Conservation (phyloP, 2,329 filamentous ascomycete genomes). For the Aspergillus arachidicola region DNA sequence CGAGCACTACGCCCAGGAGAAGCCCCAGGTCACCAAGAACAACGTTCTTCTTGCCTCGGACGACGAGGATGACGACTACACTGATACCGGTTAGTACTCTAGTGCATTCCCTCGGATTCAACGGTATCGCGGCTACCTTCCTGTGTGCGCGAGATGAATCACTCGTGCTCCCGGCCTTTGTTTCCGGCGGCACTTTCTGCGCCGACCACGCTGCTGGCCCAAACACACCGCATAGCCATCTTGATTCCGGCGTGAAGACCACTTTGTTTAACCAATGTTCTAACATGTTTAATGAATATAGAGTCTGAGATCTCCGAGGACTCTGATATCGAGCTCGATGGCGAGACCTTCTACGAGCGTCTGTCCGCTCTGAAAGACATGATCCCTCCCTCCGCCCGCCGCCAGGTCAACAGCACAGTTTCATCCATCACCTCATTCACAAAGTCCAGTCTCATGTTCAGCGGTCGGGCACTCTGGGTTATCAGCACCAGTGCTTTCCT, state of each 20-base stretch:
- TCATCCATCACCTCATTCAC: slow-evolving; percentile 48
- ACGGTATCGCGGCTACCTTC: slow-evolving; percentile 4
- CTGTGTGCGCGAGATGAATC: slow-evolving; percentile 7
- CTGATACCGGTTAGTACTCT: slow-evolving; percentile 75
- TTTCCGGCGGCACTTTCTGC: slow-evolving; percentile 4
- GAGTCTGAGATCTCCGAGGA: slow-evolving; percentile 85
- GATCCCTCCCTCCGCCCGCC: slow-evolving; percentile 71
- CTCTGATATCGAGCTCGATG: slow-evolving; percentile 63
- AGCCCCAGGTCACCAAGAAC: slow-evolving; percentile 63
- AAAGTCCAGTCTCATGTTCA: slow-evolving; percentile 59
- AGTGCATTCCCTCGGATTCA: neutral
- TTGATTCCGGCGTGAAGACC: neutral
- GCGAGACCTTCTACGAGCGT: slow-evolving; percentile 67
- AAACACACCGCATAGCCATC: slow-evolving; percentile 2
- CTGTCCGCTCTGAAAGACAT: slow-evolving; percentile 75
- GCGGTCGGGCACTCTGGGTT: slow-evolving; percentile 88
- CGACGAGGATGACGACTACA: slow-evolving; percentile 81
- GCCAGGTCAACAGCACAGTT: slow-evolving; percentile 64
- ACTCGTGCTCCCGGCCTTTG: slow-evolving; percentile 42
- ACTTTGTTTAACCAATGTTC: neutral
- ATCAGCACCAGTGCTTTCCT: slow-evolving; percentile 86
- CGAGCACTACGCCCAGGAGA: slow-evolving; percentile 81
- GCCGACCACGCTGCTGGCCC: neutral
- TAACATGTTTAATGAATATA: slow-evolving; percentile 37
- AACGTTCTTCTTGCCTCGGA: slow-evolving; percentile 55